Conservation (phyloP, 805 yeast genomes). For the Komagataella ulmi region DNA sequence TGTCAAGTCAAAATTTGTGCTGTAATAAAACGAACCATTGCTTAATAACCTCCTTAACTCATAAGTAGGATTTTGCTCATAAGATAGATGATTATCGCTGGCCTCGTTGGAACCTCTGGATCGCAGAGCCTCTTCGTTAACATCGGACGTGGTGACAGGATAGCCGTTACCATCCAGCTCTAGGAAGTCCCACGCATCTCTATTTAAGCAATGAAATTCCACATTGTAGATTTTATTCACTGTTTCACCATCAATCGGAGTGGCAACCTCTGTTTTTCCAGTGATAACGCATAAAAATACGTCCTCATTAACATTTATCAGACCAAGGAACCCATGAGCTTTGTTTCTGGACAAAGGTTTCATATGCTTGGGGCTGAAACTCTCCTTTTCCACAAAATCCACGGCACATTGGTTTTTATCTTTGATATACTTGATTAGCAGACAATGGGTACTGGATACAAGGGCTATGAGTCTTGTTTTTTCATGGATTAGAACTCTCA, state of each 20-base stretch:
- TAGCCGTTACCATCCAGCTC: slow-evolving; percentile 58
- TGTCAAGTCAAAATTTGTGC: slow-evolving; percentile 31
- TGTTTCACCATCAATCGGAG: slow-evolving; percentile 67
- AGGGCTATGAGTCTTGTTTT: slow-evolving; percentile 26
- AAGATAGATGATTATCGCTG: slow-evolving; percentile 6
- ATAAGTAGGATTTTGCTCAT: slow-evolving; percentile 20
- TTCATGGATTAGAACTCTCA: slow-evolving; percentile 23
- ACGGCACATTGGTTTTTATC: slow-evolving; percentile 28
- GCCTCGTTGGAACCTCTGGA: slow-evolving; percentile 6
- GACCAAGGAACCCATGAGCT: slow-evolving; percentile 64
- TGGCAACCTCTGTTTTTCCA: slow-evolving; percentile 64
- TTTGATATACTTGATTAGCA: slow-evolving; percentile 29
- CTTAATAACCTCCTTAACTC: slow-evolving; percentile 30
- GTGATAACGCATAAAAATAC: slow-evolving; percentile 72
- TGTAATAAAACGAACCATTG: slow-evolving; percentile 30
- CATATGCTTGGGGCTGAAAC: slow-evolving; percentile 23
- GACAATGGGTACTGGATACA: slow-evolving; percentile 27
- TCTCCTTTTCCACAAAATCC: slow-evolving; percentile 28
- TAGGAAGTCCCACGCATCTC: slow-evolving; percentile 67
- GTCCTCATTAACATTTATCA: slow-evolving; percentile 55
- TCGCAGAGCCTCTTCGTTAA: slow-evolving; percentile 15
- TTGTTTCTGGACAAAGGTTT: slow-evolving; percentile 29
- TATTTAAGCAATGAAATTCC: slow-evolving; percentile 70
- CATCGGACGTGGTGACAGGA: slow-evolving; percentile 34
- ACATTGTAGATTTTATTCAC: slow-evolving; percentile 74